Evolutionary conservation across 768 basidiomycete genomes (phyloP).

Genomic region (Obba rivulosa): DNA sequence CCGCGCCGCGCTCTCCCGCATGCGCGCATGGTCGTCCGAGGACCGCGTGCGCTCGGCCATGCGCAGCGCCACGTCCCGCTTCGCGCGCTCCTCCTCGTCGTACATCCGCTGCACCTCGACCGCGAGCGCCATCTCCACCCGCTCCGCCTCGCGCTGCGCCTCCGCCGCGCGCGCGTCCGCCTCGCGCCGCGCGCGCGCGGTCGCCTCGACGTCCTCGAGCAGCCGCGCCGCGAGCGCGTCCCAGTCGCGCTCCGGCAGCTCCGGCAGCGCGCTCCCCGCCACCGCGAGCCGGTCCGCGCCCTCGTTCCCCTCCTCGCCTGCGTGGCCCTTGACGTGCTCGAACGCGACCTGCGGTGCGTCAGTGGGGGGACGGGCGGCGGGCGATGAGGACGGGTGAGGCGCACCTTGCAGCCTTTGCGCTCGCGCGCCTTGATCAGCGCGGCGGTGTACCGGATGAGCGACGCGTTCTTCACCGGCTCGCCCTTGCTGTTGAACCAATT

Average conservation of each 20-base stretch:
- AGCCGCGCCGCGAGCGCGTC: constrained; percentile 12
- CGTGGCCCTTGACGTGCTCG: constrained; percentile 75
- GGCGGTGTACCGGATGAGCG: constrained; percentile 65
- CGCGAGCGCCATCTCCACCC: neutral
- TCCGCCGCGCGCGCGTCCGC: neutral
- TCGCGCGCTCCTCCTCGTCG: neutral
- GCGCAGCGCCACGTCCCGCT: too few relatives aligned
- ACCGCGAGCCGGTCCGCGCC: constrained; percentile 76
- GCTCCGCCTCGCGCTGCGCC: neutral
- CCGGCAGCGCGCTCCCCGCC: constrained; percentile 39
- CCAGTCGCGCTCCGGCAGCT: constrained; percentile 53
- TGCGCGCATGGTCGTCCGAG: too few relatives aligned
- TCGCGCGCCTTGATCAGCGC: constrained; percentile 54
- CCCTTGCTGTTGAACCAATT: constrained; percentile 44
- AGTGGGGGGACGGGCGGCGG: neutral
- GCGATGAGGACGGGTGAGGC: neutral
- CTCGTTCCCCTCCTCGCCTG: constrained; percentile 78
- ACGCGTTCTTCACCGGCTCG: constrained; percentile 63
- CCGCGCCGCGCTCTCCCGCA: too few relatives aligned
- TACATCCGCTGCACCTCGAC: neutral
- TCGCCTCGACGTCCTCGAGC: neutral
- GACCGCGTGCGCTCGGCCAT: too few relatives aligned
- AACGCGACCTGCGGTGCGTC: constrained; percentile 28
- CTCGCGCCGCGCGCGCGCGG: neutral
- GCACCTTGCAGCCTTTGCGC: constrained; percentile 47